Evolutionary conservation across 768 basidiomycete species (phyloP).

Genomic region (Termitomyces sp.): DNA sequence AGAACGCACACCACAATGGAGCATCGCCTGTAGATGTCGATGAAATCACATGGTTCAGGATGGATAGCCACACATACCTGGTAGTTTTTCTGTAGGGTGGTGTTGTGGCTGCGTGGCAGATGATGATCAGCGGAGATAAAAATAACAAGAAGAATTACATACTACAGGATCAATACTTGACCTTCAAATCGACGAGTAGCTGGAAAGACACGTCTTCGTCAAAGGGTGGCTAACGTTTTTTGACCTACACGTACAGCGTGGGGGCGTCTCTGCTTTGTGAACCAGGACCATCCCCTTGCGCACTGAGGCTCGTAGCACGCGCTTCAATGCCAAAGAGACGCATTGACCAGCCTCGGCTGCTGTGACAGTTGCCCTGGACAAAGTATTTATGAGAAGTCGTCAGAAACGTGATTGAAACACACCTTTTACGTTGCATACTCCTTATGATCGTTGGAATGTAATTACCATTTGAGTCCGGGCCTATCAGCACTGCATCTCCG

Average conservation of each 20-base stretch:
- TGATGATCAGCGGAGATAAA: neutral
- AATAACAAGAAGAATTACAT: constrained; percentile 20
- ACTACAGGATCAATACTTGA: constrained; percentile 91
- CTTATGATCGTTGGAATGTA: constrained; percentile 77
- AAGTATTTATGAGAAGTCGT: neutral
- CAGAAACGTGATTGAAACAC: constrained; percentile 10
- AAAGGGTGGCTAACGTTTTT: neutral
- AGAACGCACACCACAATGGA: constrained; percentile 76
- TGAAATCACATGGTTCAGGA: neutral
- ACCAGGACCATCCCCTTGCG: constrained; percentile 95
- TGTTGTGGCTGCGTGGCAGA: constrained; percentile 62
- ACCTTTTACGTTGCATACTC: constrained; percentile 93
- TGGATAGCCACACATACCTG: constrained; percentile 46
- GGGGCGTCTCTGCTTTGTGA: constrained; percentile 70
- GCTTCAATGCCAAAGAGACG: constrained; percentile 89
- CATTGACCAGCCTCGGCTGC: constrained; percentile 94
- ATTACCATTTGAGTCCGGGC: constrained; percentile 90
- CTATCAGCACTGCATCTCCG: constrained; percentile 79
- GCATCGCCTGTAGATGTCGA: constrained; percentile 58
- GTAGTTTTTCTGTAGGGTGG: constrained; percentile 88
- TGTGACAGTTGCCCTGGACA: constrained; percentile 64
- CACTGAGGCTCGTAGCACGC: constrained; percentile 72
- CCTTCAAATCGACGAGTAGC: constrained; percentile 88
- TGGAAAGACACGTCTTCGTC: constrained; percentile 17
- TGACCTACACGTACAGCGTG: constrained; percentile 49